phyloP scores from a whole-genome alignment of 108 stramenopile species.

The Mayamaea pseudoterrestris region DNA sequence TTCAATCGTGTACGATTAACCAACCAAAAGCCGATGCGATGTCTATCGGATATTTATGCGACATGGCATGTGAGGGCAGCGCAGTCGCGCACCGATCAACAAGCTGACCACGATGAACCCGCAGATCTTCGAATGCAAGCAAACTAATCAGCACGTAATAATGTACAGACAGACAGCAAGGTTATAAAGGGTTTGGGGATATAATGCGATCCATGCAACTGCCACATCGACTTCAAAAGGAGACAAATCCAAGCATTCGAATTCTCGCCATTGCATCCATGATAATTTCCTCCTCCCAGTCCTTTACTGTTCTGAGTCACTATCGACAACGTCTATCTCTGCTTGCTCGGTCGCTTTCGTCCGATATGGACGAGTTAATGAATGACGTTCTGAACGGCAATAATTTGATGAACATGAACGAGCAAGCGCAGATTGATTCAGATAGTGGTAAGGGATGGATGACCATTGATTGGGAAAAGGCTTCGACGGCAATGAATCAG shows the following conservation, averaged over 20 bases:
- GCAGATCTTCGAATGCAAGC: no score
- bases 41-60: no score
- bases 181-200: neutral
- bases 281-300: neutral
- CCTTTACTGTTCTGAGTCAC: neutral
- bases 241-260: neutral
- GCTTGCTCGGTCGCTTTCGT: neutral
- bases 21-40: no score
- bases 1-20: no score
- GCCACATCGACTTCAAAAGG: neutral
- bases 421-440: neutral
- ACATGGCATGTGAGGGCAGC: no score
- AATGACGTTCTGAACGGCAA: neutral
- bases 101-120: no score
- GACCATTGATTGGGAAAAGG: neutral
- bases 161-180: no score
- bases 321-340: neutral
- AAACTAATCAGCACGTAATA: no score
- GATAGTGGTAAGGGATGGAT: neutral
- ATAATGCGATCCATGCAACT: neutral
- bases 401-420: neutral
- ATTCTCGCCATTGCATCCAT: neutral
- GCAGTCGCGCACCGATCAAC: no score
- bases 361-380: conserved; percentile 3
- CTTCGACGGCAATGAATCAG: neutral